Evolutionary conservation across 2,329 filamentous ascomycete genomes (phyloP), one percentile per base, ranked within the genome.

Genomic region (Alternaria sp.): DNA sequence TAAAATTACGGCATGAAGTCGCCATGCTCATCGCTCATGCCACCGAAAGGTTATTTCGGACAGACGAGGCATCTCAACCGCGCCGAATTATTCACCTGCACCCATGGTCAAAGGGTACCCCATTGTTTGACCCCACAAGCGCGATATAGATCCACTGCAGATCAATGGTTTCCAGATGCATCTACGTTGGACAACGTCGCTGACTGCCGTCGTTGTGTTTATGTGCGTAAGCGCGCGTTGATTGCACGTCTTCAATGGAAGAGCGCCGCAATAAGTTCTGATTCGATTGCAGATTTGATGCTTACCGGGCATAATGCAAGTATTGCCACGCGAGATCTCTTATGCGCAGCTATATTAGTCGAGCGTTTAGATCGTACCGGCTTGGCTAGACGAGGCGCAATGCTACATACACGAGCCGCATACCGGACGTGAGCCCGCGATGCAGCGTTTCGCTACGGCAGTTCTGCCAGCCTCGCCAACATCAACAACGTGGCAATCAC

Each of bases 241-340:
- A 57, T 56, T 57, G 52, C 45, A 28, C 36, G 40, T 26, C 36
- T 21, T 46, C 25, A 57, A 45, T 15, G 2, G 50, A 7, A 45
- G 15, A 61, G 28, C 52, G 17, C 17, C 23, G 19, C 21, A 54
- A 47, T 45, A n/a, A 46, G 12, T 28, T 28, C 30, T 57, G 25
- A 57, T 57, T 49, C 15, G 17, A 51, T 45, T 61, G 17, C 36
- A 57, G 36, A 61, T 51, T 56, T 19, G 10, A 26, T 43, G 43
- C 51, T 61, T 61, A 60, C 57, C 28, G 57, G 44, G 10, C 51
- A 47, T 57, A 45, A 32, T 40, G 59, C 46, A 23, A 55, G 6
- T 12, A 17, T 21, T 25, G 32, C 49, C 30, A 62, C n/a, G 21
- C 50, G 13, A 55, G 15, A 49, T 40, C 19, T 54, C 7, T 46